Conservation (phyloP, 192 early-diverging fungal species). For the Rhizophagus sp. region DNA sequence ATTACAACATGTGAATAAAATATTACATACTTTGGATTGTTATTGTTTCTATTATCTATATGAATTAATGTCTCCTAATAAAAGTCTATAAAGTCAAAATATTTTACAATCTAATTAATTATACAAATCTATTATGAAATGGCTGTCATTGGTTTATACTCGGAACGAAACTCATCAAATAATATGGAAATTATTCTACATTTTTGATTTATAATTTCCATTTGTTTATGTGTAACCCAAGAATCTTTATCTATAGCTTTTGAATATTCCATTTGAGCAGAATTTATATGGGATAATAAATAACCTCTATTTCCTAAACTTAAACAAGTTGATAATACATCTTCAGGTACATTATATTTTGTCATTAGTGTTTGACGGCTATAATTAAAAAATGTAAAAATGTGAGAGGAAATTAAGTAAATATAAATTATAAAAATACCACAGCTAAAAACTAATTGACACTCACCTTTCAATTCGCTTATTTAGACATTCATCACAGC, state of each 20-base stretch:
- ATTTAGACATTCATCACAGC: constrained; percentile 7
- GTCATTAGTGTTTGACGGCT: not conserved
- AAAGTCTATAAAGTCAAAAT: too few relatives aligned
- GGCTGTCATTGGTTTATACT: not conserved
- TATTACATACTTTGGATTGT: too few relatives aligned
- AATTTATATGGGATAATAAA: not conserved
- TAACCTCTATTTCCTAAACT: constrained; percentile 12
- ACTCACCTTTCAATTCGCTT: constrained; percentile 18
- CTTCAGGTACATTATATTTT: constrained; percentile 8
- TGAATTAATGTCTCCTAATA: too few relatives aligned
- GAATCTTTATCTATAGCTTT: not conserved
- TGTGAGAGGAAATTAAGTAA: not conserved
- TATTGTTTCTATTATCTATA: too few relatives aligned
- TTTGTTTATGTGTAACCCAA: constrained; percentile 20
- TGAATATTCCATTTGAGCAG: constrained; percentile 9
- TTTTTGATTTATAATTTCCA: constrained; percentile 10
- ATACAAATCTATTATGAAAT: too few relatives aligned
- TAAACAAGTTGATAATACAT: constrained; percentile 15
- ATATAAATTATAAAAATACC: too few relatives aligned
- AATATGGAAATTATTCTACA: constrained; percentile 18
- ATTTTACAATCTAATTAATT: too few relatives aligned
- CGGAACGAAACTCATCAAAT: constrained; percentile 1
- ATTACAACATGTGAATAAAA: too few relatives aligned
- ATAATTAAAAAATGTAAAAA: not conserved
- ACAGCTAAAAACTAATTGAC: not conserved